Evolutionary conservation across 768 basidiomycete species (phyloP), one percentile per base, ranked within the genome.

Genomic region (Rhodotorula sphaerocarpa): DNA sequence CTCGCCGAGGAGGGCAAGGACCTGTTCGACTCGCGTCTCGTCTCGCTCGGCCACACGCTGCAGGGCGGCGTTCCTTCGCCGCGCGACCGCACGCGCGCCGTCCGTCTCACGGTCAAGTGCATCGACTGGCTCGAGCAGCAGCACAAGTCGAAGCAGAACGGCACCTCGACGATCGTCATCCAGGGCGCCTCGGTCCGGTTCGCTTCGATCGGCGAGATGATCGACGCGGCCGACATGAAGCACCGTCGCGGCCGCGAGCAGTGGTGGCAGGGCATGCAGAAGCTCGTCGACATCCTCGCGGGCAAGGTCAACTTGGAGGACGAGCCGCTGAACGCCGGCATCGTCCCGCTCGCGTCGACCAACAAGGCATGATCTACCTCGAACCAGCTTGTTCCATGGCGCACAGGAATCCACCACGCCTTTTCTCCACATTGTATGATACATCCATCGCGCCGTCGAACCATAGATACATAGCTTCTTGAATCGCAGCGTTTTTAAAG

Each of bases 61-160:
- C 95, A 99, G 73, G 95, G 95, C 12, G 91, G 91, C 4, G 84
- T 90, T 23, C 95, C 95, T 7, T 95, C 93, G 1, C 95, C 95
- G 0, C 81, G 88, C 70, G 95, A 97, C 77, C 88, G 93, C 54
- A 84, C 86, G 0, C 87, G 90, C 31, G 95, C 90, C 5, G 85
- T 87, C 11, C 86, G 95, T 36, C 81, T 96, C 47, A 84, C 93
- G 12, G 79, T 93, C 65, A 86, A 88, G 70, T 93, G 89, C 78
- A 91, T 99, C 88, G 78, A 84, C 39, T 97, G 95, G 82, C 80
- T 97, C 63, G 95, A 97, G 76, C 74, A 82, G 54, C 84, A 65
- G 57, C 25, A 93, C 67, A n/a, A 15, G 21, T 3, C 50, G 23
- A 75, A 73, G 59, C 59, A 76, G 4, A 21, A 39, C 1, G 58